Percentiles rank a stretch among this genome's conserved stretches.
Conservation (phyloP, 331 rosid species). For the Quercus lobata region DNA sequence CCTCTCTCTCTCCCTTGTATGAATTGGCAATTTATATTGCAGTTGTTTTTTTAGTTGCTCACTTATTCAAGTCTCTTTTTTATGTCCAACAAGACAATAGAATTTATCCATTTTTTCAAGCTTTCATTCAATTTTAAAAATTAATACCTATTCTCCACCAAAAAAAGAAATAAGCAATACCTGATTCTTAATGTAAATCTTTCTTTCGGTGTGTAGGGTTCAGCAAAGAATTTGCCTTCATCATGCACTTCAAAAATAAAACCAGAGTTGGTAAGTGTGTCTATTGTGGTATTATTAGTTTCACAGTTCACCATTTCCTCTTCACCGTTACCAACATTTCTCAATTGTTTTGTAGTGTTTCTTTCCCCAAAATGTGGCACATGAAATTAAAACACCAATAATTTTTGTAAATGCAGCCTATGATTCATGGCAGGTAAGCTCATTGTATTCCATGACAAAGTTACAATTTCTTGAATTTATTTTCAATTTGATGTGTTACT, state of each 20-base stretch:
- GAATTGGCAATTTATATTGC: background rate
- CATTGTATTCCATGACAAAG: constrained; percentile 12
- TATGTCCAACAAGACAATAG: background rate
- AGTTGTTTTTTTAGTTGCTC: background rate
- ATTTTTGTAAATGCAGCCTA: constrained; percentile 88
- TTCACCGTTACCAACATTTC: constrained; percentile 14
- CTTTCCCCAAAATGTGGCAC: constrained; percentile 73
- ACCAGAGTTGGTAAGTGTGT: constrained; percentile 61
- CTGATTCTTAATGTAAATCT: constrained; percentile 1
- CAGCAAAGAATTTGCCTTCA: constrained; percentile 66
- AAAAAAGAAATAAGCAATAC: background rate
- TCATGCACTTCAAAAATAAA: constrained; percentile 79
- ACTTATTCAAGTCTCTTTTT: background rate
- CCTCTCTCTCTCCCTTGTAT: constrained; percentile 10
- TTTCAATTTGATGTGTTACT: background rate
- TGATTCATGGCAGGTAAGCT: constrained; percentile 96
- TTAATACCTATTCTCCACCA: no score
- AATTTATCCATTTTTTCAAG: background rate
- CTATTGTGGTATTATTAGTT: background rate
- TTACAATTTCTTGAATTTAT: background rate
- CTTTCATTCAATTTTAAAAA: background rate
- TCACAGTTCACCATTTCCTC: background rate
- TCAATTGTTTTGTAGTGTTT: constrained; percentile 61
- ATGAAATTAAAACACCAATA: constrained; percentile 65
- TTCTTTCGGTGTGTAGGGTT: constrained; percentile 40